Base-by-base conservation (phyloP, 352 stramenopile genomes). In the Globisporangium megalacanthum region DNA sequence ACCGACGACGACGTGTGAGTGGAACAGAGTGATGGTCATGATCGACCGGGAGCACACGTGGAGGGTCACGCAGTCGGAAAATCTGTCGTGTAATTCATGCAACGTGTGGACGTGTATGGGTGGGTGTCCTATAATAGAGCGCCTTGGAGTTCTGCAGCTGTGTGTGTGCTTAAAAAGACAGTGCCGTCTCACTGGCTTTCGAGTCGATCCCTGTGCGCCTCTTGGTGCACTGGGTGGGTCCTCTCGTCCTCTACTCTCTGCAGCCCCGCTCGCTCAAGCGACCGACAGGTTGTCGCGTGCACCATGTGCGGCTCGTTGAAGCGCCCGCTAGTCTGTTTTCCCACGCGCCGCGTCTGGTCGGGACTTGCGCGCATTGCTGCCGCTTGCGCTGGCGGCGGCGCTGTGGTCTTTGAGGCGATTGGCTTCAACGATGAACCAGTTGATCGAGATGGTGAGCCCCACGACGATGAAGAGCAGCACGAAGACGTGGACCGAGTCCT, bases 351-450 rank as follows among this genome's bases (percentile, higher is more conserved):
- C 54, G 36, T 49, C 35, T 69, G 52, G 20, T 65, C 69, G 19
- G 39, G 29, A 25, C 51, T 54, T 15, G 9, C 15, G 31, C 10
- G 33, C 0, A 37, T 8, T 6, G 52, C 19, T 35, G 31, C 6
- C 39, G 39, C 13, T 15, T 7, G 9, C 15, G 39, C 39, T 15
- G 6, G 25, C 9, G 33, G 35, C 17, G 50, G 55, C n/a, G 52
- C 72, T 66, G 25, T 69, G 60, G 39, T 83, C 67, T 44, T 83
- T 75, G 56, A 91, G 72, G 36, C 71, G 66, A 61, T 91, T 86
- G 37, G 81, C 75, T 36, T 89, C 74, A 45, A 92, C 65, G 61
- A 94, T 84, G 69, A 92, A 94, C 81, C 82, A 89, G 68, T 94
- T 94, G 71, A 94, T 92, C 33, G 83, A 92, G 37, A 87, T 59